These are phyloP conservation scores for Purshia tridentata DNA, from an alignment of 306 rosid genomes.

Conservation along the genomic window DNA sequence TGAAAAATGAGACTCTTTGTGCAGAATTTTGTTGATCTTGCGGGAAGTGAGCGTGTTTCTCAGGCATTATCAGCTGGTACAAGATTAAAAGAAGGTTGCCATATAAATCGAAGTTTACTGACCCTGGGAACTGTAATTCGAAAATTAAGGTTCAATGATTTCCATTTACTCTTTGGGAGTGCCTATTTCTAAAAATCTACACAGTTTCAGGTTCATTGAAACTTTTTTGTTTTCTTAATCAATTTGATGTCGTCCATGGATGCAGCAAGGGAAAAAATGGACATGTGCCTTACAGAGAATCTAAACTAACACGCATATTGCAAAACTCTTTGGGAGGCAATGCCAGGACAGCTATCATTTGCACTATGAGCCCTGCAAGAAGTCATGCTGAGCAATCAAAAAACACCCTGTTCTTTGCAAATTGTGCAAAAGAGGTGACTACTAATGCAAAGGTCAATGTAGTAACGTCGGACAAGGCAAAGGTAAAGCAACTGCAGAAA, in stretches of 20 bases:
- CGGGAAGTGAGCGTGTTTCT: slow-evolving; percentile 94
- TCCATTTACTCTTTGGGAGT: background rate
- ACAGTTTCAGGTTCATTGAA: slow-evolving; percentile 9
- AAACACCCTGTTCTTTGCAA: slow-evolving; percentile 81
- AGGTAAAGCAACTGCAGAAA: slow-evolving; percentile 74
- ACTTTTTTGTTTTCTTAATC: background rate
- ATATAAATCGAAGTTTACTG: slow-evolving; percentile 90
- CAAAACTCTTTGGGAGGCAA: slow-evolving; percentile 94
- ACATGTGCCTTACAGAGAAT: slow-evolving; percentile 88
- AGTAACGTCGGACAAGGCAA: slow-evolving; percentile 71
- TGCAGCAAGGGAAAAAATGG: slow-evolving; percentile 80
- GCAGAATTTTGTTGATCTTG: slow-evolving; percentile 92
- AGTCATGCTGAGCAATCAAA: slow-evolving; percentile 84
- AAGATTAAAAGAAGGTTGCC: slow-evolving; percentile 91
- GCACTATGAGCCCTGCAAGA: slow-evolving; percentile 85
- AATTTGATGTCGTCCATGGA: slow-evolving; percentile 23
- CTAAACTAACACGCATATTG: slow-evolving; percentile 85
- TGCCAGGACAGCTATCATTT: slow-evolving; percentile 89
- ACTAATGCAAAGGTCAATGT: slow-evolving; percentile 84
- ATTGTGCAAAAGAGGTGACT: slow-evolving; percentile 80
- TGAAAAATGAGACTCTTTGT: slow-evolving; percentile 22
- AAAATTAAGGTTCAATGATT: slow-evolving; percentile 63
- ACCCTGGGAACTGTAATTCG: slow-evolving; percentile 88
- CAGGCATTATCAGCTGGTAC: slow-evolving; percentile 73
- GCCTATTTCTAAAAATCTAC: background rate